A percentile compares a stretch with the other conserved stretches of the same genome.
phyloP scores from a whole-genome alignment of 306 rosid genomes.

The Prunus campanulata region DNA sequence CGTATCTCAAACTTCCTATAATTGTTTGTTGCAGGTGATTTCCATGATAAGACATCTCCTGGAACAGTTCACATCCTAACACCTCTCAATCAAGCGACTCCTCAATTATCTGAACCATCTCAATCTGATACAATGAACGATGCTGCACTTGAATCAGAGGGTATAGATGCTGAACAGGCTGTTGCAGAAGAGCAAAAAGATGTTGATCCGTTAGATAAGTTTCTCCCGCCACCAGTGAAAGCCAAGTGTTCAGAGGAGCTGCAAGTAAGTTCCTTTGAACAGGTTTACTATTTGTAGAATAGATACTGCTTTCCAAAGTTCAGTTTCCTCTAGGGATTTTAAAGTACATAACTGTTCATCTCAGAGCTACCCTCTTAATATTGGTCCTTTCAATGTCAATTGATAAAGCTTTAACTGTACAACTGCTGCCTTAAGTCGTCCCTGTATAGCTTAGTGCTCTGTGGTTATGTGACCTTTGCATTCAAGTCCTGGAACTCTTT shows the following conservation, averaged over 20 bases:
- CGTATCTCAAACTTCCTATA: background rate
- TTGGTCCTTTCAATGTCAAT: background rate
- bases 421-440: background rate
- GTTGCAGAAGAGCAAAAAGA: slow-evolving; percentile 46
- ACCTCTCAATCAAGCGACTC: slow-evolving; percentile 44
- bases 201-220: slow-evolving; percentile 55
- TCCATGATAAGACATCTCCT: slow-evolving; percentile 41
- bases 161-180: slow-evolving; percentile 40
- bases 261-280: slow-evolving; percentile 56
- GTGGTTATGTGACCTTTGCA: background rate
- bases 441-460: background rate
- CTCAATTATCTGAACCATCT: slow-evolving; percentile 49
- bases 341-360: background rate
- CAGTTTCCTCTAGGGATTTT: background rate
- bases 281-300: background rate
- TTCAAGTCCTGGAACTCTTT: background rate
- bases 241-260: slow-evolving; percentile 76
- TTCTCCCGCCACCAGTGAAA: slow-evolving; percentile 77
- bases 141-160: slow-evolving; percentile 42
- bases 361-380: background rate
- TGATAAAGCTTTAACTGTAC: background rate
- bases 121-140: slow-evolving; percentile 47
- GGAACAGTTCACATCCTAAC: no score
- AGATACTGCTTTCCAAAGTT: background rate
- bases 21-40: slow-evolving; percentile 53